Percentiles rank a stretch among this genome's conserved stretches.
phyloP scores from a whole-genome alignment of 2,329 filamentous ascomycete genomes.

The Karstenula rhodostoma region DNA sequence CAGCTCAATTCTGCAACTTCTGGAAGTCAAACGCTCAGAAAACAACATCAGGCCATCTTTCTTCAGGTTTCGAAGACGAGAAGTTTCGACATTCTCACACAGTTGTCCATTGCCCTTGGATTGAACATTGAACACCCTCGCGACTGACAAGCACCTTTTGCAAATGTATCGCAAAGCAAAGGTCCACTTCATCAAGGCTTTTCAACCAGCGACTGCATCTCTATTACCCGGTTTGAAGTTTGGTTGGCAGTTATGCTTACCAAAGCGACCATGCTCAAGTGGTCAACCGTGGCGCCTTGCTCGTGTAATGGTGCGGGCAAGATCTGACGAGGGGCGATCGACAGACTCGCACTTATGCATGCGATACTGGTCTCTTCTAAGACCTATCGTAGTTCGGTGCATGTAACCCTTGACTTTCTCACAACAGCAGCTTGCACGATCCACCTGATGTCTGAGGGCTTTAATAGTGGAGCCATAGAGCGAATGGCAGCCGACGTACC shows the following conservation, averaged over 20 bases:
- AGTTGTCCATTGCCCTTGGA: not conserved
- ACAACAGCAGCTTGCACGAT: not conserved
- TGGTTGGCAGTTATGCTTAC: constrained; percentile 28
- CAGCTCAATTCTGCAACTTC: constrained; percentile 7
- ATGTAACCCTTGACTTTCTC: not conserved
- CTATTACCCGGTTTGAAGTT: constrained; percentile 29
- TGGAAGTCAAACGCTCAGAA: constrained; percentile 17
- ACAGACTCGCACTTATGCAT: not conserved
- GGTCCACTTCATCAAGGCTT: not conserved
- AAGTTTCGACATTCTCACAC: not conserved
- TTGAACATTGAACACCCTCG: not conserved
- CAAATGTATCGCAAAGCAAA: constrained; percentile 7
- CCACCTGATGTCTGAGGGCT: not conserved
- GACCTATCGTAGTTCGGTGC: not conserved
- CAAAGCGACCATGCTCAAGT: not conserved
- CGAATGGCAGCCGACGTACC: not conserved
- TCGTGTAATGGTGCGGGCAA: not conserved
- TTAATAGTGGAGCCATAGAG: not conserved
- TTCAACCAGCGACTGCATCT: constrained; percentile 16
- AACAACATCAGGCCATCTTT: constrained; percentile 3
- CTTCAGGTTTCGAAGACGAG: not conserved
- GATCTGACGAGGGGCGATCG: constrained; percentile 4
- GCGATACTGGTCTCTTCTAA: not conserved
- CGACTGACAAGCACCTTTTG: not conserved
- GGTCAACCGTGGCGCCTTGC: not conserved